Conservation (phyloP, 192 early-diverging fungal species). For the Mortierella alpina region DNA sequence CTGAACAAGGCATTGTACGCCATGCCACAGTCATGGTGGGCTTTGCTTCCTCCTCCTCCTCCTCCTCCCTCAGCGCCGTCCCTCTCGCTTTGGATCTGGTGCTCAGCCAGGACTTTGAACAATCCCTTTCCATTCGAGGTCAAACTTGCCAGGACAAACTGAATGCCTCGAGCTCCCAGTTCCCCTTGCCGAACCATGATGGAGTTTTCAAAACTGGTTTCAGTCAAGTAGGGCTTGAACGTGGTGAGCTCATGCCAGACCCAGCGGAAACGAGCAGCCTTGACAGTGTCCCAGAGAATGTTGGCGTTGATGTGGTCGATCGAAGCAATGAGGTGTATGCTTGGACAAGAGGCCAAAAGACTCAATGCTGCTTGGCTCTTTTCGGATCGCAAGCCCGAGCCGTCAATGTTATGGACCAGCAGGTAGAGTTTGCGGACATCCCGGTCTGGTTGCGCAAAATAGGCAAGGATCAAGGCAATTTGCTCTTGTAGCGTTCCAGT, state of each 20-base stretch:
- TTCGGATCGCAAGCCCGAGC: constrained; percentile 74
- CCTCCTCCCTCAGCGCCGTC: constrained; percentile 9
- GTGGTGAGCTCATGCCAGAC: constrained; percentile 94
- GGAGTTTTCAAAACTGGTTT: constrained; percentile 88
- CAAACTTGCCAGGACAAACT: constrained; percentile 85
- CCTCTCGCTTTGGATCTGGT: constrained; percentile 71
- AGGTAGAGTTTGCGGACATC: constrained; percentile 70
- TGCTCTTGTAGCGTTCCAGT: constrained; percentile 73
- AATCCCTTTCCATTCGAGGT: constrained; percentile 87
- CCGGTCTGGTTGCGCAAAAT: constrained; percentile 68
- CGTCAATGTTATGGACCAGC: constrained; percentile 93
- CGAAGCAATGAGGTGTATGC: constrained; percentile 84
- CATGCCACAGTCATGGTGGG: constrained; percentile 63
- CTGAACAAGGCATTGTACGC: constrained; percentile 74
- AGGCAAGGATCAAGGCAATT: constrained; percentile 69
- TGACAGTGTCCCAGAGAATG: constrained; percentile 87
- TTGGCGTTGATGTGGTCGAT: constrained; percentile 94
- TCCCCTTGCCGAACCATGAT: constrained; percentile 66
- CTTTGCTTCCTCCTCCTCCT: constrained; percentile 18
- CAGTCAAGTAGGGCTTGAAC: constrained; percentile 80
- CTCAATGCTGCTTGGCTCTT: constrained; percentile 74
- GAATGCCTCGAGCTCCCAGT: constrained; percentile 74
- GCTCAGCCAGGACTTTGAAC: constrained; percentile 87
- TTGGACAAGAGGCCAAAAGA: constrained; percentile 70
- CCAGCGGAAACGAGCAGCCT: constrained; percentile 79